phyloP scores from a whole-genome alignment of 129 eudicot genomes.

The Pulicaria dysenterica region DNA sequence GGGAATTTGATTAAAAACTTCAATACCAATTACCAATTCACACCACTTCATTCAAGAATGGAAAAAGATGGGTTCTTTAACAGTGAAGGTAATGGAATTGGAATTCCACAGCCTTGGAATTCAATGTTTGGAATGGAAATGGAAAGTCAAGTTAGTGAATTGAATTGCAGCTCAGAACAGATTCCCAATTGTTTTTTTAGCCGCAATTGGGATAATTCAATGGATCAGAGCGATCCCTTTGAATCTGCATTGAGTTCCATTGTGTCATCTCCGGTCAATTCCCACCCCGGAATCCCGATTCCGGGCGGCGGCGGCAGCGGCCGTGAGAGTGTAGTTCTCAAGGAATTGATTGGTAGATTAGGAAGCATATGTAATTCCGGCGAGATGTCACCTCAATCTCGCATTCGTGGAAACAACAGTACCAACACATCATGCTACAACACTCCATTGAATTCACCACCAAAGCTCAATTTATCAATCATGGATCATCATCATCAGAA shows the following conservation, averaged over 20 bases:
- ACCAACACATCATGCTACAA: constrained; percentile 73
- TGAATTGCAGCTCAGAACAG: constrained; percentile 45
- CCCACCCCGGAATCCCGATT: constrained; percentile 41
- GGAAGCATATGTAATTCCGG: constrained; percentile 78
- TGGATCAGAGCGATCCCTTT: constrained; percentile 83
- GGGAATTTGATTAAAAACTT: constrained; percentile 22
- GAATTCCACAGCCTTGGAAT: constrained; percentile 45
- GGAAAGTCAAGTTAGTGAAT: constrained; percentile 43
- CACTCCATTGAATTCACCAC: constrained; percentile 89
- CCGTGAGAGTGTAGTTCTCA: constrained; percentile 56
- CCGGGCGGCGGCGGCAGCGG: constrained; percentile 14
- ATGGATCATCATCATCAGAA: constrained; percentile 46
- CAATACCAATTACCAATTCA: background rate
- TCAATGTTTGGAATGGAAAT: constrained; percentile 47
- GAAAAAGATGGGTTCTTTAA: constrained; percentile 48
- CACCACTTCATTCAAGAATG: constrained; percentile 35
- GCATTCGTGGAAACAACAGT: constrained; percentile 40
- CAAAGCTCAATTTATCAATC: constrained; percentile 63
- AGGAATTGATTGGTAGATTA: constrained; percentile 80
- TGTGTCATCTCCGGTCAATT: constrained; percentile 75
- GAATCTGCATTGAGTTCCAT: constrained; percentile 94
- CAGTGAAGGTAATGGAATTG: constrained; percentile 30
- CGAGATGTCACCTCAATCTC: constrained; percentile 55
- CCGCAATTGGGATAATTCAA: constrained; percentile 66
- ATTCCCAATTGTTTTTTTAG: constrained; percentile 47